phyloP scores from a whole-genome alignment of 2,329 filamentous ascomycete genomes.

The Cordyceps cicadae region DNA sequence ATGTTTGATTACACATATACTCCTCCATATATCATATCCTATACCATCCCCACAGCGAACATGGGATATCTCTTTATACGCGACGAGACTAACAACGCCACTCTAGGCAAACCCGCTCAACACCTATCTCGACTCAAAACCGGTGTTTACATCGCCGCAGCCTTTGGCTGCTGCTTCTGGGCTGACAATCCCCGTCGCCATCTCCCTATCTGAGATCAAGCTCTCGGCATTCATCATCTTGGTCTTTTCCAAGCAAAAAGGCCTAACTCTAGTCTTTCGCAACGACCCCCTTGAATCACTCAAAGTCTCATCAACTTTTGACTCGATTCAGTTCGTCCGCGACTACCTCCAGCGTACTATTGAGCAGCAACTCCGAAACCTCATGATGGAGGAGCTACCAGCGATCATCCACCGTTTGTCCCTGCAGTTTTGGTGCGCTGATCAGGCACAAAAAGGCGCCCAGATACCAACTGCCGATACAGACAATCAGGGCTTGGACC shows the following conservation, averaged over 20 bases:
- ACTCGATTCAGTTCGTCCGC: constrained; percentile 96
- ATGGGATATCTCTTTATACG: background rate
- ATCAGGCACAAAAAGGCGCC: constrained; percentile 51
- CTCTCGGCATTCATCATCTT: constrained; percentile 95
- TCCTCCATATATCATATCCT: background rate
- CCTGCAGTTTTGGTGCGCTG: constrained; percentile 79
- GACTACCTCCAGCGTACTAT: constrained; percentile 96
- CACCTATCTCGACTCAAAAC: constrained; percentile 87
- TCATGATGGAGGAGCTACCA: constrained; percentile 97
- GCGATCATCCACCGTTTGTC: constrained; percentile 94
- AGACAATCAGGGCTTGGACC: constrained; percentile 61
- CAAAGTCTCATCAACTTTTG: constrained; percentile 97
- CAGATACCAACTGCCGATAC: constrained; percentile 40
- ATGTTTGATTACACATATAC: constrained; percentile 7
- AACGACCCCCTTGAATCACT: constrained; percentile 97
- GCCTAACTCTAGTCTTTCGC: constrained; percentile 89
- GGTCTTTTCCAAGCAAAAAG: constrained; percentile 96
- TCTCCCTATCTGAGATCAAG: constrained; percentile 91
- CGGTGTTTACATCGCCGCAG: constrained; percentile 84
- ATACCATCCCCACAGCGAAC: constrained; percentile 1
- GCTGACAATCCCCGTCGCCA: constrained; percentile 93
- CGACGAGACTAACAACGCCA: constrained; percentile 5
- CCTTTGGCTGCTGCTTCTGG: constrained; percentile 86
- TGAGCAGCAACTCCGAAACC: constrained; percentile 78
- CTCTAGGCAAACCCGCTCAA: constrained; percentile 86